A percentile compares a stretch with the other conserved stretches of the same genome.
Evolutionary conservation across 202 grass and related monocot genomes (phyloP).

Genomic region (Brachypodium distachyon): DNA sequence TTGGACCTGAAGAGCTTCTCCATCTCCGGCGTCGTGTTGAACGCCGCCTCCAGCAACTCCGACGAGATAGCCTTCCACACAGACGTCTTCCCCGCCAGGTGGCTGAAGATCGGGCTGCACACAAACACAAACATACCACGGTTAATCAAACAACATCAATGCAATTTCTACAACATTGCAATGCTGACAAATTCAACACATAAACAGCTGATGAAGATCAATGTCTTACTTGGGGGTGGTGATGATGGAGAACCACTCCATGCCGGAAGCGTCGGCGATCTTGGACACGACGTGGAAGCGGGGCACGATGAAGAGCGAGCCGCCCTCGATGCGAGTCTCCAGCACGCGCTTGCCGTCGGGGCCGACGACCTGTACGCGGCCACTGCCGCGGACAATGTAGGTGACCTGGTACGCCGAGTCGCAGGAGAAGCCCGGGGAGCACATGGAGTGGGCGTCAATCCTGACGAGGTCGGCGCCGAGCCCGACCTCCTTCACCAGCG

Average conservation of each 20-base stretch:
- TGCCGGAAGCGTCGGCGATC: conserved; percentile 59
- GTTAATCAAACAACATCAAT: no score
- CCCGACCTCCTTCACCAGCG: conserved; percentile 58
- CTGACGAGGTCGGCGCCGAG: conserved; percentile 75
- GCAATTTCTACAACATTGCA: no score
- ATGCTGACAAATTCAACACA: neutral
- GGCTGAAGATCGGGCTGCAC: conserved; percentile 71
- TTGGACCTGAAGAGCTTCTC: conserved; percentile 83
- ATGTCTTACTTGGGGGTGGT: conserved; percentile 62
- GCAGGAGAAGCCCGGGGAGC: conserved; percentile 85
- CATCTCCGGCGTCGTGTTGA: conserved; percentile 66
- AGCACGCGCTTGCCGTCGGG: conserved; percentile 60
- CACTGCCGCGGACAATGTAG: conserved; percentile 67
- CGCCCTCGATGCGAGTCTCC: conserved; percentile 43
- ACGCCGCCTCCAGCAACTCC: conserved; percentile 56
- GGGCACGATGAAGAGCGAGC: conserved; percentile 68
- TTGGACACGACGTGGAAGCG: conserved; percentile 83
- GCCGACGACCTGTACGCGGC: conserved; percentile 68
- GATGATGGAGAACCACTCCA: conserved; percentile 98
- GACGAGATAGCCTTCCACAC: conserved; percentile 92
- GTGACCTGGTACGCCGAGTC: conserved; percentile 94
- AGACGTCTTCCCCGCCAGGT: conserved; percentile 70
- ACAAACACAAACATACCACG: neutral
- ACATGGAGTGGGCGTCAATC: conserved; percentile 76
- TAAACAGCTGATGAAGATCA: no score